phyloP scores from a whole-genome alignment of 805 yeast species.

The Pichia manshurica region DNA sequence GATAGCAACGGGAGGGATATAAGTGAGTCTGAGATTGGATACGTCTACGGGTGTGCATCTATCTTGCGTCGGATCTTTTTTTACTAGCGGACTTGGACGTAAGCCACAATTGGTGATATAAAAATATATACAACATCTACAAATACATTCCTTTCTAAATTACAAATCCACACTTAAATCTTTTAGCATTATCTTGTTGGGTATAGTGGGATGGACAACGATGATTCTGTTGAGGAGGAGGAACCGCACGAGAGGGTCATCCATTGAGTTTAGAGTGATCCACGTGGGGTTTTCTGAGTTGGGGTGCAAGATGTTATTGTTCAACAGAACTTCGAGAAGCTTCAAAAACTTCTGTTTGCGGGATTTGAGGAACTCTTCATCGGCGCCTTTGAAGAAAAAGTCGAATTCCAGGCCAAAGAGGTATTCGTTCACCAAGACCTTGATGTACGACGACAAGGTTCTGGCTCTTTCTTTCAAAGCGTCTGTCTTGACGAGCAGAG shows the following conservation, averaged over 20 bases:
- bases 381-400: conserved; percentile 17
- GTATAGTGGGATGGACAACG: conserved; percentile 23
- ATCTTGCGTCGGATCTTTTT: conserved; percentile 45
- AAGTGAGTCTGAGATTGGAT: conserved; percentile 36
- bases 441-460: conserved; percentile 22
- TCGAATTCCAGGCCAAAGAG: conserved; percentile 23
- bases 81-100: neutral
- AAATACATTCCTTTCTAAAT: neutral
- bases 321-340: conserved; percentile 28
- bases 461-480: conserved; percentile 19
- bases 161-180: conserved; percentile 15
- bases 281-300: conserved; percentile 5
- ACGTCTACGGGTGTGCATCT: conserved; percentile 41
- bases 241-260: conserved; percentile 32
- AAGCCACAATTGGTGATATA: neutral
- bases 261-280: conserved; percentile 25
- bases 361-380: conserved; percentile 16
- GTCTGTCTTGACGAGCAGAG: conserved; percentile 10
- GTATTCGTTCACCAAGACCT: conserved; percentile 25
- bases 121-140: neutral
- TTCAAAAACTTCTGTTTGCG: conserved; percentile 23
- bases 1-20: conserved; percentile 29
- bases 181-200: conserved; percentile 26
- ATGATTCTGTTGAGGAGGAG: conserved; percentile 26
- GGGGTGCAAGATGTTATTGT: conserved; percentile 19